Base-by-base conservation (phyloP, 2,329 filamentous ascomycete genomes). In the Hirsutella minnesotensis region DNA sequence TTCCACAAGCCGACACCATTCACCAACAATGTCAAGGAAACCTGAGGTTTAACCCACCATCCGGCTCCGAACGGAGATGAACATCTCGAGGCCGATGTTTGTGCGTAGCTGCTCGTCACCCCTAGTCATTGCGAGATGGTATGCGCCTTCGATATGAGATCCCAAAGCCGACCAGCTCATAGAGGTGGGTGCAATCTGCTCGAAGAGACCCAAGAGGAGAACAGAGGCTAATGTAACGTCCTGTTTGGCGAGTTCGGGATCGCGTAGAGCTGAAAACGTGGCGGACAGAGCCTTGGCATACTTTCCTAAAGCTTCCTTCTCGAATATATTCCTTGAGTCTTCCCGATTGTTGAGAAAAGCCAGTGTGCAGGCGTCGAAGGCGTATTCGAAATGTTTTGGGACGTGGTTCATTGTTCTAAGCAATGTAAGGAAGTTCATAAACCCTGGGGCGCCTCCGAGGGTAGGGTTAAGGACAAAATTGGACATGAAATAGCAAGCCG, bases 191-290 rank as follows among this genome's bases (percentile, higher is more conserved):
- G 69, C 69, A 39, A 79, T 76, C 43, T 67, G 74, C 59, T 81
- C 77, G 46, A 75, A 81, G 22, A 79, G 60, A 1, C 75, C 71
- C 22, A 81, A 56, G 44, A 81, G 57, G 31, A 81, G 56, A 15
- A 80, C 73, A 1, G 76, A 68, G 2, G 73, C 76, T 5, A 81
- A 54, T 0, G 76, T 79, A 13, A 65, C 64, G 50, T 81, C 77
- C 9, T 66, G 59, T 45, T 64, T 69, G 39, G 69, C 67, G 44
- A 59, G 51, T 7, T 59, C 60, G 0, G 70, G 67, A 44, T 76
- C 67, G 43, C 66, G 62, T 15, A 81, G 59, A 3, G 76, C 75
- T 0, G 60, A 47, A 46, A 75, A 73, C 0, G 72, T 73, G 9
- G 63, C 60, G 2, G 65, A 63, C 43, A 79, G 59, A 2, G 76